Evolutionary conservation across 768 basidiomycete species (phyloP).

Genomic region (Sporobolomyces roseus): DNA sequence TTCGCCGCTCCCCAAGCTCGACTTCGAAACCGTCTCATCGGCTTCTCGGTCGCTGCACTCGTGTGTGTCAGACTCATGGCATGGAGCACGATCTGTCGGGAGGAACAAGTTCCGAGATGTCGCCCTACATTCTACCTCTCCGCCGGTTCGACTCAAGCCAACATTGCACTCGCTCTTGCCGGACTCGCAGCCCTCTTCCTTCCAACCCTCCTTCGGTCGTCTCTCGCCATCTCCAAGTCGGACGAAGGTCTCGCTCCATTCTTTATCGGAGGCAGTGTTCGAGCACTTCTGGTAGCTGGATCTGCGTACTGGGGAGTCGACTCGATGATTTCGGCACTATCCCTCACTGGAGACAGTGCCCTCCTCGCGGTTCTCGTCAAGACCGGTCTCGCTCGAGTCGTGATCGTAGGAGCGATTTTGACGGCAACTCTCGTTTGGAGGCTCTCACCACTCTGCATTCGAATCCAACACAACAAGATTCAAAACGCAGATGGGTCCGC

Average conservation of each 20-base stretch:
- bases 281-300: slow-evolving; percentile 60
- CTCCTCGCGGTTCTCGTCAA: slow-evolving; percentile 44
- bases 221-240: slow-evolving; percentile 65
- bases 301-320: slow-evolving; percentile 75
- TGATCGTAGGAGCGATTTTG: slow-evolving; percentile 52
- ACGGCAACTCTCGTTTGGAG: slow-evolving; percentile 67
- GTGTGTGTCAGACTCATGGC: slow-evolving; percentile 70
- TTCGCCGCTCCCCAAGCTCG: slow-evolving; percentile 64
- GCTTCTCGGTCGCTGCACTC: slow-evolving; percentile 65
- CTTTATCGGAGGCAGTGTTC: slow-evolving; percentile 61
- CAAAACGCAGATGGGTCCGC: slow-evolving; percentile 46
- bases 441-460: slow-evolving; percentile 67
- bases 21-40: slow-evolving; percentile 70
- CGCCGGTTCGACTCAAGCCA: slow-evolving; percentile 53
- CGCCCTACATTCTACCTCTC: slow-evolving; percentile 75
- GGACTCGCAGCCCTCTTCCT: slow-evolving; percentile 58
- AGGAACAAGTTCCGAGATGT: slow-evolving; percentile 89
- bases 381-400: slow-evolving; percentile 61
- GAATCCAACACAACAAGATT: slow-evolving; percentile 53
- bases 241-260: slow-evolving; percentile 67
- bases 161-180: slow-evolving; percentile 59
- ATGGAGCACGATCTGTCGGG: slow-evolving; percentile 80
- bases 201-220: slow-evolving; percentile 59
- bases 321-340: slow-evolving; percentile 58
- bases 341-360: slow-evolving; percentile 47